Evolutionary conservation across 176 grass and related monocot species (phyloP).

Genomic region (Oryza brachyantha): DNA sequence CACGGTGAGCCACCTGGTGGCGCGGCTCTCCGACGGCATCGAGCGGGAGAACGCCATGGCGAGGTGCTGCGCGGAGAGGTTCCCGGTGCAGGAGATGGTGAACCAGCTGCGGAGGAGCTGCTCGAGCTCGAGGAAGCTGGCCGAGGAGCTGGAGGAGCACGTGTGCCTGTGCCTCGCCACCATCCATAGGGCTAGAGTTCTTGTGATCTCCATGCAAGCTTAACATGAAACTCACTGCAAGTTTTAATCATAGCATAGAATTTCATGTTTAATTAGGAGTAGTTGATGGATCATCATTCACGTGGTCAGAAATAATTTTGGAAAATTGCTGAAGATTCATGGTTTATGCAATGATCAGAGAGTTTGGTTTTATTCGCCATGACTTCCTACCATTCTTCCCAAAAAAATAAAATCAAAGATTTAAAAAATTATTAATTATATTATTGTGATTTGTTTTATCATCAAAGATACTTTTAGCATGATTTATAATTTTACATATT

Average conservation of each 20-base stretch:
- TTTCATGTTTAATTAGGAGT: constrained; percentile 20
- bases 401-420: too few relatives aligned
- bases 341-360: too few relatives aligned
- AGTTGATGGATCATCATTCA: not conserved
- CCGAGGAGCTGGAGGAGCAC: constrained; percentile 42
- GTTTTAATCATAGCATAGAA: not conserved
- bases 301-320: not conserved
- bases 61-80: constrained; percentile 29
- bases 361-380: not conserved
- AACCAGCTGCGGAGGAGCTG: constrained; percentile 37
- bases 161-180: constrained; percentile 47
- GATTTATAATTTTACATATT: too few relatives aligned
- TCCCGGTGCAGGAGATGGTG: constrained; percentile 31
- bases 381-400: too few relatives aligned
- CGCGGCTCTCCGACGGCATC: constrained; percentile 36
- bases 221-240: not conserved
- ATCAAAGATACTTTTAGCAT: too few relatives aligned
- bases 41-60: constrained; percentile 45
- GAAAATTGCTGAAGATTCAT: not conserved
- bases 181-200: constrained; percentile 40
- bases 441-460: too few relatives aligned
- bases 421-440: too few relatives aligned
- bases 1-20: constrained; percentile 40
- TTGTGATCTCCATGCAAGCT: constrained; percentile 36
- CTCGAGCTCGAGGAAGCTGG: constrained; percentile 19